phyloP scores from a whole-genome alignment of 805 yeast genomes.

The Candida taoyuanica region DNA sequence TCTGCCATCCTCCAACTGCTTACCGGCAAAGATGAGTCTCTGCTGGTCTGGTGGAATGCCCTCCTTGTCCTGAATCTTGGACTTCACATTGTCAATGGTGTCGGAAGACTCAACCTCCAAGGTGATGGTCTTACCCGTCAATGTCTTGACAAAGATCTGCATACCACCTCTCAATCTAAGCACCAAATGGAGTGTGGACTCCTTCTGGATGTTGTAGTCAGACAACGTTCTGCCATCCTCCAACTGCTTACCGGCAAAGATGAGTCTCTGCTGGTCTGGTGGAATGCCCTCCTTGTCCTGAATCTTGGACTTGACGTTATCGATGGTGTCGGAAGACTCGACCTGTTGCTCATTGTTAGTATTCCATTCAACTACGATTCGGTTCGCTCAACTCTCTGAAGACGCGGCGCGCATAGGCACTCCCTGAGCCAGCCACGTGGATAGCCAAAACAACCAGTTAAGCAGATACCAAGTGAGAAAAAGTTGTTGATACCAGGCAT shows the following conservation, averaged over 20 bases:
- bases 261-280: conserved; percentile 93
- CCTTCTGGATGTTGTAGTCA: conserved; percentile 95
- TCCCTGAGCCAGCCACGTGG: too few species aligned
- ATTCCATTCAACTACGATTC: too few species aligned
- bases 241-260: conserved; percentile 94
- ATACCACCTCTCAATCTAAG: conserved; percentile 85
- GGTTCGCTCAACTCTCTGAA: too few species aligned
- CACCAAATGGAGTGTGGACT: conserved; percentile 80
- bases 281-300: conserved; percentile 97
- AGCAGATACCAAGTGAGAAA: too few species aligned
- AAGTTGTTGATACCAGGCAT: too few species aligned
- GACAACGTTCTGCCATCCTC: conserved; percentile 95
- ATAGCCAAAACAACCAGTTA: too few species aligned
- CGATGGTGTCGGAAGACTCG: conserved; percentile 93
- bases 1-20: conserved; percentile 95
- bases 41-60: conserved; percentile 98
- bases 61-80: conserved; percentile 94
- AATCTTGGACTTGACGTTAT: conserved; percentile 90
- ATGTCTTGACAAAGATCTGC: conserved; percentile 95
- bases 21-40: conserved; percentile 92
- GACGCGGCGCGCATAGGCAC: too few species aligned
- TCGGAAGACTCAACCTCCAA: conserved; percentile 91
- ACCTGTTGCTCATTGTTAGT: conserved; percentile 37
- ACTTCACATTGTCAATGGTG: conserved; percentile 92
- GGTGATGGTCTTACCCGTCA: conserved; percentile 96